Percentiles rank a stretch among this genome's conserved stretches.
phyloP scores from a whole-genome alignment of 176 grass and related monocot genomes.

The Oryza longistaminata region DNA sequence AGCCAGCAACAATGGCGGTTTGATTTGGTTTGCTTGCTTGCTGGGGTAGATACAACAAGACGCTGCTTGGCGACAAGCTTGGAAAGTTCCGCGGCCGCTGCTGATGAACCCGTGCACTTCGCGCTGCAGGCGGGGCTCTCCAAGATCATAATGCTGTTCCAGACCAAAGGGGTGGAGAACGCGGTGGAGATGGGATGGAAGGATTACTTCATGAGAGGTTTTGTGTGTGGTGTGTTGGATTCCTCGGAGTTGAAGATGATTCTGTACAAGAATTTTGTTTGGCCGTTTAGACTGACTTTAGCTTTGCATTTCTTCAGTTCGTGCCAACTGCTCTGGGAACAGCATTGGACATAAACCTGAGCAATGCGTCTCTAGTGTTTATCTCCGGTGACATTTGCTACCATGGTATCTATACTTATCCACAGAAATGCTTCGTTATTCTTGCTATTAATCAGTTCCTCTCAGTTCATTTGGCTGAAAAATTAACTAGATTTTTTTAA shows the following conservation, averaged over 20 bases:
- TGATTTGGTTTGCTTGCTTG: slow-evolving; percentile 19
- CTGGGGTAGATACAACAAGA: slow-evolving; percentile 84
- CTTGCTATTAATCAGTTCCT: background rate
- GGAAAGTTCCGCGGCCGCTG: slow-evolving; percentile 98
- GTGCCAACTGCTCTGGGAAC: slow-evolving; percentile 96
- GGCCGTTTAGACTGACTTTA: background rate
- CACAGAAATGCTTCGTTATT: background rate
- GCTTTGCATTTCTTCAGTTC: slow-evolving; percentile 60
- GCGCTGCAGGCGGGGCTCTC: slow-evolving; percentile 90
- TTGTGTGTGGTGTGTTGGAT: background rate
- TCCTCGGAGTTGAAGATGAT: background rate
- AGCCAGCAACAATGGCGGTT: background rate
- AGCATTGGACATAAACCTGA: slow-evolving; percentile 96
- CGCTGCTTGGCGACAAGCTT: slow-evolving; percentile 94
- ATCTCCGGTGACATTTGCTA: slow-evolving; percentile 97
- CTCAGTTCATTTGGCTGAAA: slow-evolving; percentile 23
- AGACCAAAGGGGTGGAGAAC: slow-evolving; percentile 51
- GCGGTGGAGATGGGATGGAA: slow-evolving; percentile 87
- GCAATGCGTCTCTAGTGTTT: slow-evolving; percentile 98
- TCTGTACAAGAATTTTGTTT: background rate
- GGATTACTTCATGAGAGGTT: slow-evolving; percentile 94
- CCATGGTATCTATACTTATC: slow-evolving; percentile 77
- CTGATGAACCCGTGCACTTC: slow-evolving; percentile 99
- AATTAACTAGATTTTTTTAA: slow-evolving; percentile 24
- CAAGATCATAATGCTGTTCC: slow-evolving; percentile 74